Base-by-base conservation (phyloP, 805 yeast species). In the Saccharomycopsis sp. region DNA sequence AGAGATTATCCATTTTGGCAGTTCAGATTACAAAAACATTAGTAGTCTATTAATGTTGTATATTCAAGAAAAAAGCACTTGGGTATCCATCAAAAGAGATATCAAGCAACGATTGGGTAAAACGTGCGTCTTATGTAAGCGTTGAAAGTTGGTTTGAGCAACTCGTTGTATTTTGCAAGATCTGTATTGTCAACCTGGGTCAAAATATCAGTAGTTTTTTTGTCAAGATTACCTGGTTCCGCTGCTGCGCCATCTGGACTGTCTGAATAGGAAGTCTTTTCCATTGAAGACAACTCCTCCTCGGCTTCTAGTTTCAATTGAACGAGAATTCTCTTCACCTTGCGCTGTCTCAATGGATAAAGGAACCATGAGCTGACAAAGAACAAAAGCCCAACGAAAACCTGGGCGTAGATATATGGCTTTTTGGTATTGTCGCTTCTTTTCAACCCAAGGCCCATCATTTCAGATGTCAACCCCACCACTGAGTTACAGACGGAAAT, bases 381-480 rank as follows among this genome's bases (percentile, higher is more conserved):
- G 41, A 54, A 65, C 29, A 61, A 52, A 25, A 57, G 42, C 2
- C 69, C 71, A 5, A 63, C 55, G 43, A 64, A 64, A 1, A 65
- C 58, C 49, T 67, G 73, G 8, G 67, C 56, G 38, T 64, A 54
- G 7, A 61, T 48, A 41, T 54, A 67, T 64, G 68, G 45, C 20
- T 43, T 36, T 46, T 48, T 2, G 27, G 13, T 29, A n/a, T 51
- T 41, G n/a, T 53, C 59, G n/a, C 27, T 22, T 9, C 17, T 25
- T 38, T 64, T 62, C 35, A 75, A 53, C 2, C 73, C 64, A 42
- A 76, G 67, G 0, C 75, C 80, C 37, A 75, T 67, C 5, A 73
- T 65, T 56, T 76, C 83, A 3, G 75, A 62, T 1, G 68, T 64
- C 18, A 76, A 54, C 4, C 68, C 54, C 22, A 56, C 38, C 3